These are phyloP conservation scores for Extremus antarcticus DNA, from an alignment of 495 filamentous ascomycete species.

Conservation along the genomic window DNA sequence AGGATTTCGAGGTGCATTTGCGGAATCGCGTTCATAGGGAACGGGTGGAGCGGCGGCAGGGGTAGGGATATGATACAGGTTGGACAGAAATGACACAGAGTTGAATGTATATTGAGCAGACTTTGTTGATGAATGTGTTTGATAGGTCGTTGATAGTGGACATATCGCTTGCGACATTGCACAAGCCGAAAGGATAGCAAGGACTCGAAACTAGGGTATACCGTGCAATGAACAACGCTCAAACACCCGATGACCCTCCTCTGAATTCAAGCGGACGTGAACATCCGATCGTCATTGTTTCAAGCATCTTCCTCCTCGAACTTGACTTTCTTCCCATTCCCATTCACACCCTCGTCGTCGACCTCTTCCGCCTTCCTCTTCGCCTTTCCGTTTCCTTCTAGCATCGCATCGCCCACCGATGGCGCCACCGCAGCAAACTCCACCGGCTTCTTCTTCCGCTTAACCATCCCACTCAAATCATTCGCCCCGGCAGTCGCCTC, in stretches of 20 bases:
- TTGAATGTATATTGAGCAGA: no score
- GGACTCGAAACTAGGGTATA: no score
- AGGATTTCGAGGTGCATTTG: slow-evolving; percentile 88
- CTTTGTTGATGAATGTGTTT: no score
- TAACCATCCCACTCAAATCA: slow-evolving; percentile 76
- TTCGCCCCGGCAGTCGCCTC: slow-evolving; percentile 71
- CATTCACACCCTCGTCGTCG: slow-evolving; percentile 7
- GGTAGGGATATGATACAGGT: no score
- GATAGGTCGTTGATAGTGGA: no score
- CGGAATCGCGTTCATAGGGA: slow-evolving; percentile 68
- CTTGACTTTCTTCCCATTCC: slow-evolving; percentile 29
- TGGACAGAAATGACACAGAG: no score
- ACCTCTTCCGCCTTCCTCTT: slow-evolving; percentile 26
- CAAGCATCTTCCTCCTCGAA: slow-evolving; percentile 5
- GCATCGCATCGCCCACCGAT: not conserved
- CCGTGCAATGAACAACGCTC: no score
- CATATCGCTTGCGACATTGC: no score
- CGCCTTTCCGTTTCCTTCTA: slow-evolving; percentile 13
- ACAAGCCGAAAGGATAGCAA: no score
- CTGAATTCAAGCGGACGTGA: no score
- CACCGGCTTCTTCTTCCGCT: slow-evolving; percentile 50
- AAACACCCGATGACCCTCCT: no score
- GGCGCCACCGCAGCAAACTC: slow-evolving; percentile 2
- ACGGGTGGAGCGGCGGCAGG: slow-evolving; percentile 50
- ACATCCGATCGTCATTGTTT: not conserved